phyloP scores from a whole-genome alignment of 1,139 yeast genomes.

The Zhuliangozyma blackwelliae region DNA sequence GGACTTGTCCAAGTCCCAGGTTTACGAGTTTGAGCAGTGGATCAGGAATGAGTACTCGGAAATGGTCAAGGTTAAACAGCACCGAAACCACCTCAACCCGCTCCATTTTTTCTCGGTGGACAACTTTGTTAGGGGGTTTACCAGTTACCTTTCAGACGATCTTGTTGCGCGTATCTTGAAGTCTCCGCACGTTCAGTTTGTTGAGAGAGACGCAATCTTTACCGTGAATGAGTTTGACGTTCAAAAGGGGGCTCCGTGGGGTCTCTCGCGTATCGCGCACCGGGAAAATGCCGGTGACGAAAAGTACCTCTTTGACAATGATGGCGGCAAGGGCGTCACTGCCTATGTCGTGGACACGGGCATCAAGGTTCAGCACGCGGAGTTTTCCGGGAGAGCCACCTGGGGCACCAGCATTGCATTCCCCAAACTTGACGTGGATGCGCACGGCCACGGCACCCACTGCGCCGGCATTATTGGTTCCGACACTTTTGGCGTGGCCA shows the following conservation, averaged over 20 bases:
- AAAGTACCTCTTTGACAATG: constrained; percentile 32
- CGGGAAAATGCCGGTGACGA: constrained; percentile 48
- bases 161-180: constrained; percentile 23
- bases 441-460: constrained; percentile 55
- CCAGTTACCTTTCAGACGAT: constrained; percentile 28
- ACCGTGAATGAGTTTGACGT: constrained; percentile 30
- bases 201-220: constrained; percentile 34
- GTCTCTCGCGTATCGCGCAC: constrained; percentile 34
- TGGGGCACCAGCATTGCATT: constrained; percentile 41
- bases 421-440: constrained; percentile 34
- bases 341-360: constrained; percentile 45
- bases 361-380: constrained; percentile 35
- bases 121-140: constrained; percentile 26
- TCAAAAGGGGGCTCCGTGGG: constrained; percentile 42
- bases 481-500: constrained; percentile 40
- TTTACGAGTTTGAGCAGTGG: constrained; percentile 61
- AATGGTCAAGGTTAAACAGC: constrained; percentile 13
- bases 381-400: constrained; percentile 39
- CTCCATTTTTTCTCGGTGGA: constrained; percentile 37
- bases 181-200: constrained; percentile 28
- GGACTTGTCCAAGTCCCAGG: constrained; percentile 19
- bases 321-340: constrained; percentile 42
- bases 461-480: constrained; percentile 47
- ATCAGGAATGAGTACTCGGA: constrained; percentile 25
- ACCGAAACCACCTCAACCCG: constrained; percentile 20